Evolutionary conservation across 805 yeast species (phyloP).

Genomic region (Metschnikowia reukaufii): DNA sequence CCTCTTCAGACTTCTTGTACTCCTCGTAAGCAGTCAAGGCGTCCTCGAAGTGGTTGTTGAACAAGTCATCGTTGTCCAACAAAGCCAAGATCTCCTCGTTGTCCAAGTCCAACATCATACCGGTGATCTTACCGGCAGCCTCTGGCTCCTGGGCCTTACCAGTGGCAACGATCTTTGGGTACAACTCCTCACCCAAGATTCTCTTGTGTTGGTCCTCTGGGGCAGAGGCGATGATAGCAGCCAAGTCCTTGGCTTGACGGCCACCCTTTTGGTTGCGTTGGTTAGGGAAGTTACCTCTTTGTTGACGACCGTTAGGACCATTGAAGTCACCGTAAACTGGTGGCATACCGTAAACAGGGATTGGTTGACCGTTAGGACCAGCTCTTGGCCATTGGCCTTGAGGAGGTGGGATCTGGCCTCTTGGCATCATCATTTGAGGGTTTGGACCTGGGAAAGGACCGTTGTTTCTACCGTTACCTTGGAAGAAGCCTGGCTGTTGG

Average conservation of each 20-base stretch:
- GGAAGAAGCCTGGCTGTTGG: constrained; percentile 81
- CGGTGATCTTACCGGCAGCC: constrained; percentile 98
- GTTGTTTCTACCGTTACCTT: constrained; percentile 74
- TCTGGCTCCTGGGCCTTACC: constrained; percentile 88
- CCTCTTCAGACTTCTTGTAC: constrained; percentile 61
- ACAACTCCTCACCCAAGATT: constrained; percentile 95
- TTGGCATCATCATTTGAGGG: constrained; percentile 76
- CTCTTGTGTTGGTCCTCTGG: constrained; percentile 95
- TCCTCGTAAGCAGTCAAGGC: constrained; percentile 93
- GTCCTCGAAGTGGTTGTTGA: constrained; percentile 89
- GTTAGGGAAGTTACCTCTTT: constrained; percentile 57
- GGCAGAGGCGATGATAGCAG: constrained; percentile 58
- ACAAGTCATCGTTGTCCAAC: constrained; percentile 85
- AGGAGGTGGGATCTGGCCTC: constrained; percentile 64
- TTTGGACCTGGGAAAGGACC: constrained; percentile 75
- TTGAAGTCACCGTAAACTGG: constrained; percentile 65
- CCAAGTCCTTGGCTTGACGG: constrained; percentile 51
- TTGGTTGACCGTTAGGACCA: constrained; percentile 84
- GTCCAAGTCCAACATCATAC: constrained; percentile 96
- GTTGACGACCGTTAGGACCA: constrained; percentile 48
- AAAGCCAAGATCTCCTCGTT: constrained; percentile 85
- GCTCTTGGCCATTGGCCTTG: constrained; percentile 72
- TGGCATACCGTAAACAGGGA: constrained; percentile 80
- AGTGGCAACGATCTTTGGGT: constrained; percentile 85
- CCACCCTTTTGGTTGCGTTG: constrained; percentile 45